phyloP scores from a whole-genome alignment of 176 grass and related monocot species.

The Leersia perrieri region DNA sequence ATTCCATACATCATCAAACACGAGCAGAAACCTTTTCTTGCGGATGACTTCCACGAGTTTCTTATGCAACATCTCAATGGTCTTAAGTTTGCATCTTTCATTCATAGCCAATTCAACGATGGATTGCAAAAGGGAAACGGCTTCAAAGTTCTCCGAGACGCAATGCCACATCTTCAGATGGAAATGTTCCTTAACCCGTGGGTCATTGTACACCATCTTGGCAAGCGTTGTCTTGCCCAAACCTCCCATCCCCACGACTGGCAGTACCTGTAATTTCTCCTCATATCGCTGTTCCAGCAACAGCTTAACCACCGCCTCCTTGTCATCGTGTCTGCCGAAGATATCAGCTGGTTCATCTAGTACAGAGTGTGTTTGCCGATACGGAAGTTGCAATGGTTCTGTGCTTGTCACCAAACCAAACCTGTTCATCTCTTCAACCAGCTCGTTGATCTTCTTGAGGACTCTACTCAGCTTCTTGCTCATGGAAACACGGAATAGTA shows the following conservation, averaged over 20 bases:
- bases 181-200: slow-evolving; percentile 2
- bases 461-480: slow-evolving; percentile 18
- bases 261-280: slow-evolving; percentile 17
- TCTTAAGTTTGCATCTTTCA: neutral
- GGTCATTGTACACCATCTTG: slow-evolving; percentile 40
- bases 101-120: slow-evolving; percentile 6
- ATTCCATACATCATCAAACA: slow-evolving; percentile 49
- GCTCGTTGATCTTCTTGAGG: neutral
- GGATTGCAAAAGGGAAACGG: neutral
- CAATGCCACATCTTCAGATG: slow-evolving; percentile 34
- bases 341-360: no score
- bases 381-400: no score
- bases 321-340: slow-evolving; percentile 15
- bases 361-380: no score
- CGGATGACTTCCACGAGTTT: neutral
- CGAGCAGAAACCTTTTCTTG: neutral
- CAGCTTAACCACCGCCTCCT: neutral
- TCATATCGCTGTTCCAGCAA: neutral
- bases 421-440: no score
- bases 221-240: slow-evolving; percentile 48
- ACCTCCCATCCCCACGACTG: slow-evolving; percentile 51
- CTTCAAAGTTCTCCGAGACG: slow-evolving; percentile 37
- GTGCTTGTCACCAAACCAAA: neutral
- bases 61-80: neutral
- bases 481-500: neutral